Evolutionary conservation across 2,329 filamentous ascomycete genomes (phyloP).

Genomic region (Microascus cirrosus): DNA sequence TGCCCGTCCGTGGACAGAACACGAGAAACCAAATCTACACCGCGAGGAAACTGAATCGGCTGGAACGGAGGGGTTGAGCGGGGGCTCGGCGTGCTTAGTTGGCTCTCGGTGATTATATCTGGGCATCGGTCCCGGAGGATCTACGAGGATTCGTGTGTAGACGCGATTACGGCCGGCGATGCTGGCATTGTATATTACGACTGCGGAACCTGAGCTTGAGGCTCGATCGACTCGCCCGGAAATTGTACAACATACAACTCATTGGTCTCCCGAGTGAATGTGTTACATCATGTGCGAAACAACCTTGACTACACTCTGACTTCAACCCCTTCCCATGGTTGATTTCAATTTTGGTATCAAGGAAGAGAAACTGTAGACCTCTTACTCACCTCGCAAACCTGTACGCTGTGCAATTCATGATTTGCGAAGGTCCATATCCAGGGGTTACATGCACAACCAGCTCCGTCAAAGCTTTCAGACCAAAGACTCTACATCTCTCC

Average conservation of each 20-base stretch:
- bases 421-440: conserved; percentile 11
- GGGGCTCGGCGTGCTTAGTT: neutral
- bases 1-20: conserved; percentile 84
- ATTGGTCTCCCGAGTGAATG: too few species aligned
- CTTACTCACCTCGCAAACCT: conserved; percentile 53
- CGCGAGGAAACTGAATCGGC: conserved; percentile 49
- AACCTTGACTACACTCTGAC: conserved; percentile 76
- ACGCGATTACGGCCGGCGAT: neutral
- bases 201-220: neutral
- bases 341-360: conserved; percentile 76
- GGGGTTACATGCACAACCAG: neutral
- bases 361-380: conserved; percentile 49
- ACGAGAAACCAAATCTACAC: conserved; percentile 65
- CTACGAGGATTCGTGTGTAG: too few species aligned
- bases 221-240: neutral
- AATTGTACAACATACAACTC: neutral
- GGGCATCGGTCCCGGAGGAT: neutral
- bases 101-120: neutral
- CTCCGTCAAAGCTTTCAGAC: neutral
- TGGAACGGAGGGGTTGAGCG: conserved; percentile 33
- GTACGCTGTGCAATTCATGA: conserved; percentile 15
- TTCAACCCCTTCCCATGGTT: conserved; percentile 55
- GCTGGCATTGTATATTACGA: neutral
- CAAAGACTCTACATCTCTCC: neutral
- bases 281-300: too few species aligned